Evolutionary conservation across 2,329 filamentous ascomycete species (phyloP).

Genomic region (Fusarium protoensiforme): DNA sequence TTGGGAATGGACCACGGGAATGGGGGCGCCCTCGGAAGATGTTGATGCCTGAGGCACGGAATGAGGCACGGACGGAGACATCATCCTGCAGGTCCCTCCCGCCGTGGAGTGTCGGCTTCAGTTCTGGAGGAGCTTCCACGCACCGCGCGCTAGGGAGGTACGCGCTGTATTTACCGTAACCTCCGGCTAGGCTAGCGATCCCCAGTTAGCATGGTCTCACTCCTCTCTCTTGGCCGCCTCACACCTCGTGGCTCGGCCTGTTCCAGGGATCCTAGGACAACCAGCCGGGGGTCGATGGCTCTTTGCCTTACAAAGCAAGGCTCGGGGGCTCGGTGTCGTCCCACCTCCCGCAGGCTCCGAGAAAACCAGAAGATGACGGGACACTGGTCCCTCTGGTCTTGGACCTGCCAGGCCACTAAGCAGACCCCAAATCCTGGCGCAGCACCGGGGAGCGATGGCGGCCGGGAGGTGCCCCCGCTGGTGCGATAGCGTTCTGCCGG

Average conservation of each 20-base stretch:
- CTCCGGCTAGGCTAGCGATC: not conserved
- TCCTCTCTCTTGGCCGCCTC: constrained; percentile 15
- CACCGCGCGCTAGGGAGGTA: not conserved
- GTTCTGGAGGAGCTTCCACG: constrained; percentile 1
- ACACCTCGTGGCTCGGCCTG: constrained; percentile 30
- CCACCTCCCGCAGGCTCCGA: constrained; percentile 23
- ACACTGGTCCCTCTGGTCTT: not conserved
- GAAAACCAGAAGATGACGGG: not conserved
- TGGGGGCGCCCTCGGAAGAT: constrained; percentile 26
- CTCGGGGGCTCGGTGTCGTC: constrained; percentile 21
- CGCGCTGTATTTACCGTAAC: not conserved
- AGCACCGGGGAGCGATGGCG: constrained; percentile 8
- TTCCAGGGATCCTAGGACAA: constrained; percentile 4
- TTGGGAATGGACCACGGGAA: constrained; percentile 40
- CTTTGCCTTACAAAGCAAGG: constrained; percentile 27
- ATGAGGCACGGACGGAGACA: not conserved
- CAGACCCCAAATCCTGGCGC: not conserved
- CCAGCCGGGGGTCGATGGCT: constrained; percentile 4
- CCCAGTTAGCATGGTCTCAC: constrained; percentile 1
- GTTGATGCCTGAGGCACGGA: constrained; percentile 33
- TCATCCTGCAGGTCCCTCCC: not conserved
- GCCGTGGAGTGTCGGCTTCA: not conserved
- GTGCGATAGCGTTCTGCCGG: not conserved
- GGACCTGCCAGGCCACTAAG: not conserved
- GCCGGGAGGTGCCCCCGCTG: not conserved